phyloP scores from a whole-genome alignment of 1,139 yeast species.

The Petasospora fabianii region DNA sequence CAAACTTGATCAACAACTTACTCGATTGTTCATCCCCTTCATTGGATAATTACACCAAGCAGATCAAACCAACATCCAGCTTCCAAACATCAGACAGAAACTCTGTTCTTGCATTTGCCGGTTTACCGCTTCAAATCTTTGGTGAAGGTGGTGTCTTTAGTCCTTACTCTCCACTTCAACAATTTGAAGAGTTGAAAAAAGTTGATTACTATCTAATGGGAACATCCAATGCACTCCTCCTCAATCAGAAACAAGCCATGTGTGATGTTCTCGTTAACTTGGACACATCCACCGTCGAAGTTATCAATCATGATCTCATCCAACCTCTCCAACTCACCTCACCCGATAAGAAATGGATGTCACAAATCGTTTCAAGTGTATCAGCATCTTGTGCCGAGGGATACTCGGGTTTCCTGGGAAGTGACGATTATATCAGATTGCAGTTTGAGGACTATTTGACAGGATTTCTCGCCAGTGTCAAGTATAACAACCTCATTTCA shows the following conservation, averaged over 20 bases:
- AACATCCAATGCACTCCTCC: constrained; percentile 77
- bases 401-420: constrained; percentile 58
- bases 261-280: constrained; percentile 56
- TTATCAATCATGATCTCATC: constrained; percentile 40
- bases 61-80: constrained; percentile 58
- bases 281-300: constrained; percentile 47
- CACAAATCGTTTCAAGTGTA: constrained; percentile 26
- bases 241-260: constrained; percentile 56
- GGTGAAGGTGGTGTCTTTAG: constrained; percentile 86
- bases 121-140: constrained; percentile 83
- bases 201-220: constrained; percentile 76
- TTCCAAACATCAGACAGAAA: constrained; percentile 74
- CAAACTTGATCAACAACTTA: constrained; percentile 68
- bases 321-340: constrained; percentile 49
- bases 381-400: constrained; percentile 32
- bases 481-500: constrained; percentile 59
- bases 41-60: constrained; percentile 52
- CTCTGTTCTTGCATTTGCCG: constrained; percentile 76
- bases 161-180: constrained; percentile 92
- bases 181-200: constrained; percentile 65
- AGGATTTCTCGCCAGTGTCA: constrained; percentile 68
- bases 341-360: constrained; percentile 65
- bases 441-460: constrained; percentile 87
- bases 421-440: constrained; percentile 84
- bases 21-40: constrained; percentile 80